Evolutionary conservation across 768 basidiomycete genomes (phyloP).

Genomic region (Mycena rosella): DNA sequence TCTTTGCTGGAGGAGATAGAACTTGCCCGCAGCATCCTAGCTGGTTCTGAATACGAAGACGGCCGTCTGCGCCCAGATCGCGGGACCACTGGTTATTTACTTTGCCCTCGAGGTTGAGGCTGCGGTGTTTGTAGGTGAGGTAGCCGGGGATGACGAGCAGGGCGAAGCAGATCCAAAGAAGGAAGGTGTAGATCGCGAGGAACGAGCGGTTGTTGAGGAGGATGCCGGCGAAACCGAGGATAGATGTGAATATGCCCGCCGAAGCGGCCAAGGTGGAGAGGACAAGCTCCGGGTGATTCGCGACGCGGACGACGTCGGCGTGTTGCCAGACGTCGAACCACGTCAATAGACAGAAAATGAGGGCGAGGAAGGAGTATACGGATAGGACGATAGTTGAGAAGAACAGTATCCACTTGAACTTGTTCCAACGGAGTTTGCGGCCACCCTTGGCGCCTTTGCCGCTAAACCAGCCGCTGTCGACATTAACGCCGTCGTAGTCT

Average conservation of each 20-base stretch:
- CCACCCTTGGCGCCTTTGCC: constrained; percentile 50
- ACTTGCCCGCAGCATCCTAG: constrained; percentile 87
- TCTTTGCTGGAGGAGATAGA: too few species aligned
- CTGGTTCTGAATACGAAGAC: constrained; percentile 79
- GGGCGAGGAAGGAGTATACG: constrained; percentile 68
- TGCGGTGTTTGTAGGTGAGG: constrained; percentile 77
- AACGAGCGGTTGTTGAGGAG: constrained; percentile 88
- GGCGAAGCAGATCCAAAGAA: constrained; percentile 81
- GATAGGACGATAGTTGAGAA: constrained; percentile 72
- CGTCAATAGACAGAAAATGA: constrained; percentile 77
- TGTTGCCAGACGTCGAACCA: constrained; percentile 82
- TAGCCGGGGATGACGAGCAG: constrained; percentile 83
- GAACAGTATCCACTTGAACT: constrained; percentile 88
- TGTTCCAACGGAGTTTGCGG: constrained; percentile 77
- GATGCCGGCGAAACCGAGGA: constrained; percentile 85
- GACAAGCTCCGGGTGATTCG: constrained; percentile 75
- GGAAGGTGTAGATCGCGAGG: constrained; percentile 82
- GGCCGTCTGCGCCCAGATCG: constrained; percentile 66
- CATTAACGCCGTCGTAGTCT: constrained; percentile 66
- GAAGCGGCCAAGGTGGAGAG: constrained; percentile 77
- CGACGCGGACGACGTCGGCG: constrained; percentile 80
- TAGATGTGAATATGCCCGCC: constrained; percentile 70
- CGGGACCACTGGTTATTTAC: constrained; percentile 84
- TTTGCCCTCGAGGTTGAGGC: constrained; percentile 88
- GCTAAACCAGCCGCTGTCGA: constrained; percentile 55